Conservation (phyloP, 495 filamentous ascomycete genomes). For the Penicillium turbatum region DNA sequence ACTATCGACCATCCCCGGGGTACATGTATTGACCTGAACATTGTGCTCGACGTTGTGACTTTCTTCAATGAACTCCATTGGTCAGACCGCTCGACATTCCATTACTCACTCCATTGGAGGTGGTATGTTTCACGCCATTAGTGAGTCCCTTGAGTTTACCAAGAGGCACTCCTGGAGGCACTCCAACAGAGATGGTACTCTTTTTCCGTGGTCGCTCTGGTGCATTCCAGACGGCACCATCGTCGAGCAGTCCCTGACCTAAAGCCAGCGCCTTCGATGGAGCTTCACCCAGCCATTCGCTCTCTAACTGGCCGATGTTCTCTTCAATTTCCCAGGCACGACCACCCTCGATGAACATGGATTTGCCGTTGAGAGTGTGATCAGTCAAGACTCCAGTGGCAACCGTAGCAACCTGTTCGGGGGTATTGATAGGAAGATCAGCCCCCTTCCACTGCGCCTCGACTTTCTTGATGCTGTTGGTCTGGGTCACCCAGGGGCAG, state of each 20-base stretch:
- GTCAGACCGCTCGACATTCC: slow-evolving; percentile 10
- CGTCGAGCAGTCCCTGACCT: slow-evolving; percentile 39
- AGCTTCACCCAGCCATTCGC: slow-evolving; percentile 43
- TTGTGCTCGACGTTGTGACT: neutral
- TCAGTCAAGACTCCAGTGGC: slow-evolving; percentile 40
- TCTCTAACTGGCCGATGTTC: slow-evolving; percentile 39
- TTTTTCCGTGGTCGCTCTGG: slow-evolving; percentile 12
- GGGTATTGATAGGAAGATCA: slow-evolving; percentile 43
- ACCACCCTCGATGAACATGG: slow-evolving; percentile 46
- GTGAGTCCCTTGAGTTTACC: slow-evolving; percentile 16
- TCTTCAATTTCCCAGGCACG: slow-evolving; percentile 48
- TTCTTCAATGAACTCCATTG: slow-evolving; percentile 15
- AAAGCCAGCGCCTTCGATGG: slow-evolving; percentile 32
- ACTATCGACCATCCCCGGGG: neutral
- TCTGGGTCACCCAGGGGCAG: slow-evolving; percentile 52
- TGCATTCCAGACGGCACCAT: slow-evolving; percentile 25
- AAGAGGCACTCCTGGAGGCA: slow-evolving; percentile 22
- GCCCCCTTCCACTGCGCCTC: slow-evolving; percentile 40
- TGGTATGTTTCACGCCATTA: slow-evolving; percentile 3
- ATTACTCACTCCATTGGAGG: slow-evolving; percentile 10
- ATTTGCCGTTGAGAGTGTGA: slow-evolving; percentile 37
- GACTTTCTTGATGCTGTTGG: slow-evolving; percentile 39
- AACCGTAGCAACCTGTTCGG: slow-evolving; percentile 40
- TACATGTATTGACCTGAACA: neutral
- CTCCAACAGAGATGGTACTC: slow-evolving; percentile 21